Conservation (phyloP, 495 filamentous ascomycete genomes). For the Talaromyces liani region DNA sequence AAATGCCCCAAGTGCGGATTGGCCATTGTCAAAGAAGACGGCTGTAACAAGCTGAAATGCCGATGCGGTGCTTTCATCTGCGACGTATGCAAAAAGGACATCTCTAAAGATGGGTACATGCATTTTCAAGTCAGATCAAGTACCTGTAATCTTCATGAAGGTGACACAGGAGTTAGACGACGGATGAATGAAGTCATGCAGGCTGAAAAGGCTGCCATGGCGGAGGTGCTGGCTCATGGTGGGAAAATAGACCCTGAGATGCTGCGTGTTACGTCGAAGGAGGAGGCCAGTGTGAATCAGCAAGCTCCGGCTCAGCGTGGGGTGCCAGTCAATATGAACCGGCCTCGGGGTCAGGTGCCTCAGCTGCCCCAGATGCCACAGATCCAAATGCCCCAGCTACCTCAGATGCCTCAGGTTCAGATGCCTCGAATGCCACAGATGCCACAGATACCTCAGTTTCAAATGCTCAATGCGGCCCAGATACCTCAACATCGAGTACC, state of each 20-base stretch:
- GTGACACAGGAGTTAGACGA: slow-evolving; percentile 38
- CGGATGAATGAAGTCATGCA: slow-evolving; percentile 59
- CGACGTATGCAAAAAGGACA: slow-evolving; percentile 61
- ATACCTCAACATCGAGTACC: not conserved
- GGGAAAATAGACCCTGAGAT: slow-evolving; percentile 4
- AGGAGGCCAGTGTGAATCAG: not conserved
- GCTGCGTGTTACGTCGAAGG: not conserved
- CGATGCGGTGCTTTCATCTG: slow-evolving; percentile 54
- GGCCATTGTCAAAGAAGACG: slow-evolving; percentile 57
- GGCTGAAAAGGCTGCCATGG: slow-evolving; percentile 55
- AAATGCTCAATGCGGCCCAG: not conserved
- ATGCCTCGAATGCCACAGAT: not conserved
- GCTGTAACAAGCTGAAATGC: slow-evolving; percentile 83
- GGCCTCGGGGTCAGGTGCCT: not conserved
- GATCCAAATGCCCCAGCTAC: not conserved
- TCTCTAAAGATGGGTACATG: slow-evolving; percentile 15
- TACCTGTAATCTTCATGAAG: slow-evolving; percentile 64
- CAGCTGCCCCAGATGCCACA: not conserved
- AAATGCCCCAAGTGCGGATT: slow-evolving; percentile 56
- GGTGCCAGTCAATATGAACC: not conserved
- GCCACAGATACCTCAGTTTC: not conserved
- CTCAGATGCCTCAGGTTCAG: not conserved
- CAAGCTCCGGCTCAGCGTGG: not conserved
- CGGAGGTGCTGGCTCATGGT: slow-evolving; percentile 15
- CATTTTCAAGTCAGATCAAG: slow-evolving; percentile 16